phyloP scores from a whole-genome alignment of 352 stramenopile genomes.

The Globisporangium recalcitrans region DNA sequence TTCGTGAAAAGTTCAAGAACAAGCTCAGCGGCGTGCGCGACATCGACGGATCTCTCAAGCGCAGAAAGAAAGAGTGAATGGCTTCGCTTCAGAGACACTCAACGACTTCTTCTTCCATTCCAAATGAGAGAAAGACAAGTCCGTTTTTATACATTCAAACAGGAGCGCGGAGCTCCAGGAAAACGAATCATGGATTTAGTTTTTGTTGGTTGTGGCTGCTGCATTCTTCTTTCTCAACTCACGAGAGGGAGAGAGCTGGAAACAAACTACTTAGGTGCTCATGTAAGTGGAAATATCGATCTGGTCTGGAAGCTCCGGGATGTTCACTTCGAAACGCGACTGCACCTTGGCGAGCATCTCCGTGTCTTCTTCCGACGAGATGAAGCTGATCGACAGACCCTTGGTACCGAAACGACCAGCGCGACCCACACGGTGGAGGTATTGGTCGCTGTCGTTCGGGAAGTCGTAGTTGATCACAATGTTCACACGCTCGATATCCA shows the following conservation, averaged over 20 bases:
- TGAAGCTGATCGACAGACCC: slow-evolving; percentile 99
- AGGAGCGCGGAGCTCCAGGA: not conserved
- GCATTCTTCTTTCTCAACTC: slow-evolving; percentile 4
- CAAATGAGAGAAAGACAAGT: too few relatives aligned
- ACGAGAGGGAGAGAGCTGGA: not conserved
- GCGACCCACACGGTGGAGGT: slow-evolving; percentile 98
- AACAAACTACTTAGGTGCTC: slow-evolving; percentile 55
- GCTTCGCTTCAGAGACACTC: too few relatives aligned
- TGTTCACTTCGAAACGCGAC: slow-evolving; percentile 99
- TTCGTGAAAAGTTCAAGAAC: slow-evolving; percentile 77
- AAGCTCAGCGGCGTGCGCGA: slow-evolving; percentile 72
- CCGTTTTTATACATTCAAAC: slow-evolving; percentile 6
- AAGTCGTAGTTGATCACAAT: slow-evolving; percentile 99
- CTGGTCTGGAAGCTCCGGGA: slow-evolving; percentile 98
- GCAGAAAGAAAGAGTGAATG: slow-evolving; percentile 60
- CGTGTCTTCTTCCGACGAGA: slow-evolving; percentile 96
- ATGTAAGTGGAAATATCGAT: slow-evolving; percentile 99
- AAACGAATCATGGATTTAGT: slow-evolving; percentile 9
- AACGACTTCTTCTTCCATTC: too few relatives aligned
- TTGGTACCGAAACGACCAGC: slow-evolving; percentile 99
- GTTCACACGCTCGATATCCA: slow-evolving; percentile 99
- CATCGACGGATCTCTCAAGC: slow-evolving; percentile 49
- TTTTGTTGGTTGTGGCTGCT: slow-evolving; percentile 2
- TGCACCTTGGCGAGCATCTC: slow-evolving; percentile 98
- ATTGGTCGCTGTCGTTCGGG: slow-evolving; percentile 96